Conservation (phyloP, 2,329 filamentous ascomycete species). For the Alternaria postmessia region DNA sequence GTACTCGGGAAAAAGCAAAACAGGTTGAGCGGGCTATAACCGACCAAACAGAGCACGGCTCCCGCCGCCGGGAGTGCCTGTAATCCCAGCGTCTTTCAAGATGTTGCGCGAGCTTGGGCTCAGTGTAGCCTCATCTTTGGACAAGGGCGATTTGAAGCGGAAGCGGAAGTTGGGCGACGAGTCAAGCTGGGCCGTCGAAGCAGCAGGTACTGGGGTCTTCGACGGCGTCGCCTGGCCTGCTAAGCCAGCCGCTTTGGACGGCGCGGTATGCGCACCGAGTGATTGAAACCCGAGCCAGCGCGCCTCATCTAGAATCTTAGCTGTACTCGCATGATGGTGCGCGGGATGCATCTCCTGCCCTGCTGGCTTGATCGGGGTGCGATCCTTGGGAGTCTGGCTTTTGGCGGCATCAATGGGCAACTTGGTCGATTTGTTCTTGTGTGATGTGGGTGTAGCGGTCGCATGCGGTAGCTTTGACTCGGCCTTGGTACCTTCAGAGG, state of each 20-base stretch:
- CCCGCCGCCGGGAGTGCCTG: conserved; percentile 55
- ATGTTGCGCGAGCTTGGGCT: conserved; percentile 68
- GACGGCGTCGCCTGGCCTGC: conserved; percentile 69
- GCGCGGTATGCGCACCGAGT: conserved; percentile 67
- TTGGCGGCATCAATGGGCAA: conserved; percentile 28
- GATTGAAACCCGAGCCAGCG: conserved; percentile 79
- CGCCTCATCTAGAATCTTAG: conserved; percentile 79
- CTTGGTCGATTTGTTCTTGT: conserved; percentile 42
- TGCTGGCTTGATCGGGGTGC: conserved; percentile 72
- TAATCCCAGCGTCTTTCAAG: conserved; percentile 73
- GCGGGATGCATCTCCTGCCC: conserved; percentile 91
- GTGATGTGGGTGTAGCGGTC: conserved; percentile 58
- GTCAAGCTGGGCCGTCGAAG: conserved; percentile 31
- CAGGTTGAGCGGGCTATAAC: not conserved
- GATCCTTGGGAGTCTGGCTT: conserved; percentile 64
- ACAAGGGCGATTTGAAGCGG: conserved; percentile 64
- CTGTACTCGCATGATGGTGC: conserved; percentile 77
- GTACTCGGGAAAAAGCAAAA: not conserved
- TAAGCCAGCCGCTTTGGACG: conserved; percentile 51
- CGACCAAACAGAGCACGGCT: conserved; percentile 49
- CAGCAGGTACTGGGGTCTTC: conserved; percentile 54
- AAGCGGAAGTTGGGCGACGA: conserved; percentile 72
- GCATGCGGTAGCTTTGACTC: conserved; percentile 36
- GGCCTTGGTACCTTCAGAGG: conserved; percentile 21
- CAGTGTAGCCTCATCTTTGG: conserved; percentile 63